Conservation (phyloP, 1,284 basidiomycete genomes). For the Thelephora terrestris region DNA sequence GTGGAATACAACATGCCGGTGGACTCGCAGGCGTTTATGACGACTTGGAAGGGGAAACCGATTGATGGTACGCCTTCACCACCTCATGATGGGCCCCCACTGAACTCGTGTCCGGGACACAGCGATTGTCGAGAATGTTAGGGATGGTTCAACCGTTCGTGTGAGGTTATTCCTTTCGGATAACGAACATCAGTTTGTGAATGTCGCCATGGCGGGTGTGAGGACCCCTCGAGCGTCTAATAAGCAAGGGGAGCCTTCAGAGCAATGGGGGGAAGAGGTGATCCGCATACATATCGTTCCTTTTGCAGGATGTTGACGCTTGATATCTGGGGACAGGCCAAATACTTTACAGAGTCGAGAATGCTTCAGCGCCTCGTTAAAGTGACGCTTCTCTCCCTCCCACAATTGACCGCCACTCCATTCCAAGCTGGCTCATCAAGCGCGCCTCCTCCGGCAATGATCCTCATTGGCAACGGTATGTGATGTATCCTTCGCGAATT, state of each 20-base stretch:
- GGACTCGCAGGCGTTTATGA: slow-evolving; percentile 83
- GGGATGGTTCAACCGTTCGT: slow-evolving; percentile 87
- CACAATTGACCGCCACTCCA: slow-evolving; percentile 71
- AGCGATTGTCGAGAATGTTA: slow-evolving; percentile 92
- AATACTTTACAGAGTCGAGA: slow-evolving; percentile 90
- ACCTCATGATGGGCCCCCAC: not conserved
- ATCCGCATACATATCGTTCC: slow-evolving; percentile 11
- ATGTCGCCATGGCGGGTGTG: slow-evolving; percentile 79
- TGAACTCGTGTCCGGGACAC: slow-evolving; percentile 1
- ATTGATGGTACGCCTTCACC: slow-evolving; percentile 62
- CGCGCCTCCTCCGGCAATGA: slow-evolving; percentile 56
- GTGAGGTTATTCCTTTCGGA: slow-evolving; percentile 83
- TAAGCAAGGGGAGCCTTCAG: slow-evolving; percentile 69
- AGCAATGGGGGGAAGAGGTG: slow-evolving; percentile 81
- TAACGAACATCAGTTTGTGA: slow-evolving; percentile 81
- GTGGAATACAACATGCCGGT: slow-evolving; percentile 85
- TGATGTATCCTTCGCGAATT: slow-evolving; percentile 4
- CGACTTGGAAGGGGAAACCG: slow-evolving; percentile 83
- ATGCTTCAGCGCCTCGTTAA: slow-evolving; percentile 85
- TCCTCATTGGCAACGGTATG: slow-evolving; percentile 84
- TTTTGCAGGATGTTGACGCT: slow-evolving; percentile 4
- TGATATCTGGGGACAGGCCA: slow-evolving; percentile 47
- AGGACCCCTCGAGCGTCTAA: slow-evolving; percentile 66
- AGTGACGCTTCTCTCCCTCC: slow-evolving; percentile 82
- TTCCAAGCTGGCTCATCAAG: slow-evolving; percentile 62